Evolutionary conservation across 768 basidiomycete species (phyloP), one percentile per base, ranked within the genome.

Genomic region (Suillus spraguei): DNA sequence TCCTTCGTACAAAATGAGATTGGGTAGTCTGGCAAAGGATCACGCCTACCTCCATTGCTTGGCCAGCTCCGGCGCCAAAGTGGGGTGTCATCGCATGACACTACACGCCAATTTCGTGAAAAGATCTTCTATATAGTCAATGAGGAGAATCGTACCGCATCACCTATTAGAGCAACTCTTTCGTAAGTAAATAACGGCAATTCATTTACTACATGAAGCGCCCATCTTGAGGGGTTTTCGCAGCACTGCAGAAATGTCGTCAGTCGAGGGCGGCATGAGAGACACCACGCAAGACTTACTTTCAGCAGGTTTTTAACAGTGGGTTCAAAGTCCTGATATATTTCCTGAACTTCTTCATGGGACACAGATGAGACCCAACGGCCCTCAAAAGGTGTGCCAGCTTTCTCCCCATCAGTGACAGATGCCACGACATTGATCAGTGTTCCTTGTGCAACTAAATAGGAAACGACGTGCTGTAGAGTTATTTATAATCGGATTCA

Each of bases 61-160:
- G 84, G 14, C 84, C 86, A 10, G 86, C 86, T 39, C 85, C 86
- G 7, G 85, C 82, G 35, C 85, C 86, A 72, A 84, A 82, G 73
- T 83, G 82, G 10, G 86, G 84, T 8, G 75, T 71, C 79, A 82
- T 83, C 1, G 83, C 84, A 66, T 86, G 85, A 20, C 56, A 63
- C 62, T 63, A 20, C 6, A 47, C 5, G 5, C 44, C 22, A 10
- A 47, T 24, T 24, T 24, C 22, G 22, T 47, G 6, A 47, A 7
- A 7, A 20, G 3, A 47, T 47, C 1, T 24, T 47, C 46, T 13
- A 46, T 11, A 46, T 46, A 13, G 22, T 47, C 46, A 22, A 22
- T 13, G 6, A 47, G 11, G n/a, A 47, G 46, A 47, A 22, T 5
- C 46, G 22, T 24, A 47, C 46, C 22, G 46, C 46, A 7, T 47